These are phyloP conservation scores for Ophiocordyceps camponoti-floridani DNA, from an alignment of 2,329 filamentous ascomycete species.

Conservation along the genomic window DNA sequence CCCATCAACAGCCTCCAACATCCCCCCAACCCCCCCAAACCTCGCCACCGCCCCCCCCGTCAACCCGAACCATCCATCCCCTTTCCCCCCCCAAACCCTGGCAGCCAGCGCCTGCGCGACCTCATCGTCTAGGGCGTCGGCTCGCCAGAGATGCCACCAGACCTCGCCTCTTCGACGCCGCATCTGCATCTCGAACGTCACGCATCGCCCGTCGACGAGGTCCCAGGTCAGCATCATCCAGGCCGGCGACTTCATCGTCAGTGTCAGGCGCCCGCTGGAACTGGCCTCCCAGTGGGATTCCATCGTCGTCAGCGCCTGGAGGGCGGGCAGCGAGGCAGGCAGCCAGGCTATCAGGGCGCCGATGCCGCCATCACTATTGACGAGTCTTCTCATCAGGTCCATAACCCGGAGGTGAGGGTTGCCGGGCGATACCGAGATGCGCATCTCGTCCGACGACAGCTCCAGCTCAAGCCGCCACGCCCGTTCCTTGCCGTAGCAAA, in stretches of 20 bases:
- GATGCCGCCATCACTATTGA: constrained; percentile 36
- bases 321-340: constrained; percentile 43
- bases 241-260: constrained; percentile 36
- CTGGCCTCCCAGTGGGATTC: constrained; percentile 33
- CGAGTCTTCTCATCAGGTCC: constrained; percentile 37
- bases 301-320: constrained; percentile 41
- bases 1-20: constrained; percentile 29
- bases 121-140: constrained; percentile 9
- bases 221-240: constrained; percentile 39
- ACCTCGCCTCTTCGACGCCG: constrained; percentile 26
- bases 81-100: constrained; percentile 24
- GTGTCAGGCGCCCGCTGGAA: constrained; percentile 27
- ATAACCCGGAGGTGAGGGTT: constrained; percentile 52
- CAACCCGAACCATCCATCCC: constrained; percentile 29
- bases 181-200: constrained; percentile 36
- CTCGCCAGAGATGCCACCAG: constrained; percentile 32
- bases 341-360: constrained; percentile 35
- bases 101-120: constrained; percentile 21
- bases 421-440: constrained; percentile 37
- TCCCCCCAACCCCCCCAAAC: constrained; percentile 22
- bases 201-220: constrained; percentile 15
- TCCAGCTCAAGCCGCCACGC: constrained; percentile 39
- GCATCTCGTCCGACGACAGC: constrained; percentile 34
- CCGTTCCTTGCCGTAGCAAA: constrained; percentile 39
- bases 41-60: constrained; percentile 25